Evolutionary conservation across 2,329 filamentous ascomycete genomes (phyloP).

Genomic region (Graphium sp.): DNA sequence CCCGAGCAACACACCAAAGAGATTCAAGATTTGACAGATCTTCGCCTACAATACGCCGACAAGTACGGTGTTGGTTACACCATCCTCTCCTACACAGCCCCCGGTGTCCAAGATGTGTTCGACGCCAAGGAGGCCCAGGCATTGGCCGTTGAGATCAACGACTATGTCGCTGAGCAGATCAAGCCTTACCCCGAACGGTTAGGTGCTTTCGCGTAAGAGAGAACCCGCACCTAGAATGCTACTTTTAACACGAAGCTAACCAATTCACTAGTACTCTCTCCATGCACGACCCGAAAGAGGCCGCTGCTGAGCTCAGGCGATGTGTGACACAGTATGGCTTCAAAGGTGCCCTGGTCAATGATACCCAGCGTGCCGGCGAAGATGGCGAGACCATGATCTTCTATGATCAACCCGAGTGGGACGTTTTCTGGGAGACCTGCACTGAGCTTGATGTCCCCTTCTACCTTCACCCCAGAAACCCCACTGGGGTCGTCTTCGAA

Average conservation of each 20-base stretch:
- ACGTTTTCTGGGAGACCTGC: constrained; percentile 41
- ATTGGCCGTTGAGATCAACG: constrained; percentile 23
- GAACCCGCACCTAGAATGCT: not conserved
- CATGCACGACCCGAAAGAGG: constrained; percentile 34
- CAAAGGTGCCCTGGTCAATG: constrained; percentile 44
- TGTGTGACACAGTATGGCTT: constrained; percentile 43
- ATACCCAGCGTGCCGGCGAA: constrained; percentile 38
- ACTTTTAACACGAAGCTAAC: not conserved
- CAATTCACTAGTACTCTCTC: constrained; percentile 19
- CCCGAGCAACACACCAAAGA: constrained; percentile 39
- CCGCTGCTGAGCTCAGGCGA: constrained; percentile 29
- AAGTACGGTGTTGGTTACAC: constrained; percentile 29
- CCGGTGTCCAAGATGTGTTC: constrained; percentile 27
- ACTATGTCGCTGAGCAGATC: constrained; percentile 20
- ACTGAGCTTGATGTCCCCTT: constrained; percentile 45
- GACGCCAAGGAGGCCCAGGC: constrained; percentile 21
- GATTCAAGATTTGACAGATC: constrained; percentile 24
- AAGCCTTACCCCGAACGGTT: constrained; percentile 20
- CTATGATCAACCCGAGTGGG: constrained; percentile 44
- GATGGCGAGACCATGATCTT: constrained; percentile 46
- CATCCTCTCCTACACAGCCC: constrained; percentile 29
- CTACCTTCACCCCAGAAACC: constrained; percentile 45
- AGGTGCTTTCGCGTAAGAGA: constrained; percentile 25
- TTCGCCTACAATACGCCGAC: constrained; percentile 23
- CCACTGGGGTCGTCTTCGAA: constrained; percentile 36